Evolutionary conservation across 2,329 filamentous ascomycete species (phyloP).

Genomic region (Coniella lustricola): DNA sequence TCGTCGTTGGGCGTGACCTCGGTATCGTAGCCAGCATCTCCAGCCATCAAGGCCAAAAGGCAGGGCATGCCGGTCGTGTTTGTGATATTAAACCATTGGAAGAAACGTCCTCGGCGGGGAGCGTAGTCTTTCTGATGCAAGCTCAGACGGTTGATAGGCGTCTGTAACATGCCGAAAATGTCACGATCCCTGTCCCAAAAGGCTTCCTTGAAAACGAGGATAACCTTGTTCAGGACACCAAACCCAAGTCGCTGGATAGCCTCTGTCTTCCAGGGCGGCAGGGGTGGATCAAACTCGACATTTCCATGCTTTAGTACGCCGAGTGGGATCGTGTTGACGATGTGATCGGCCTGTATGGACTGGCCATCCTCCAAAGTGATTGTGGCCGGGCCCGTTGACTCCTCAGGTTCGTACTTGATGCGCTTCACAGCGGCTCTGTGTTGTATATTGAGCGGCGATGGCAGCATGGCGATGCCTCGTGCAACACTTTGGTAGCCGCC

Average conservation of each 20-base stretch:
- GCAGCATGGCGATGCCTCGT: constrained; percentile 74
- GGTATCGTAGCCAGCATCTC: constrained; percentile 83
- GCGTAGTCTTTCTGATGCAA: constrained; percentile 74
- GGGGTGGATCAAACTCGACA: constrained; percentile 78
- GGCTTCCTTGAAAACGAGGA: constrained; percentile 77
- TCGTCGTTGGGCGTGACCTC: constrained; percentile 69
- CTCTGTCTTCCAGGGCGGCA: constrained; percentile 80
- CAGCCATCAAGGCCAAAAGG: constrained; percentile 89
- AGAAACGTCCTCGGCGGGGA: constrained; percentile 78
- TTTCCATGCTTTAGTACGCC: constrained; percentile 82
- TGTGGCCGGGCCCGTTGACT: constrained; percentile 40
- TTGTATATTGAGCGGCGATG: constrained; percentile 68
- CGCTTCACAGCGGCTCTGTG: constrained; percentile 66
- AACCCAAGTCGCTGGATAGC: constrained; percentile 82
- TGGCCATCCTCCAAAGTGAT: constrained; percentile 75
- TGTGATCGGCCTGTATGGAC: constrained; percentile 71
- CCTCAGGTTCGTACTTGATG: constrained; percentile 56
- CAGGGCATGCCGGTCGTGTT: constrained; percentile 84
- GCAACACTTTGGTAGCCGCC: constrained; percentile 92
- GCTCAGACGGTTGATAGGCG: constrained; percentile 62
- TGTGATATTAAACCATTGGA: constrained; percentile 95
- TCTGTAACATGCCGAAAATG: constrained; percentile 87
- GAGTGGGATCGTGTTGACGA: constrained; percentile 85
- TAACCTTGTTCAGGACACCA: constrained; percentile 90
- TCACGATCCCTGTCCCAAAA: constrained; percentile 90